phyloP scores from a whole-genome alignment of 2,329 filamentous ascomycete species.

The Parastagonospora nodorum region DNA sequence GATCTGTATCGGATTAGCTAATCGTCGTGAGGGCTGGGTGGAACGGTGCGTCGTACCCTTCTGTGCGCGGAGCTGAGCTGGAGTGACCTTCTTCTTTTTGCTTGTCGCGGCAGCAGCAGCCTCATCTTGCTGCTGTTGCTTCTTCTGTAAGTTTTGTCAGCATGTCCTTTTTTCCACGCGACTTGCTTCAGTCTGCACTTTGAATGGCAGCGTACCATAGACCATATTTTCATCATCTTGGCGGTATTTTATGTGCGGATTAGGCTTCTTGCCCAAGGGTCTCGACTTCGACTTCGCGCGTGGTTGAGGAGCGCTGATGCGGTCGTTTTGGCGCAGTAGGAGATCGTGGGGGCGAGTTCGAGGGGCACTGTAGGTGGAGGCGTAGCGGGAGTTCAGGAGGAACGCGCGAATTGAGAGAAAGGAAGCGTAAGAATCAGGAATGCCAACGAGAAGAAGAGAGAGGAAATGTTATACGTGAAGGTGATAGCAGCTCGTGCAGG shows the following conservation, averaged over 20 bases:
- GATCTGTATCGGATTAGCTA: constrained; percentile 59
- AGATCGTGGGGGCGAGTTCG: constrained; percentile 20
- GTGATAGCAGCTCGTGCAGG: constrained; percentile 4
- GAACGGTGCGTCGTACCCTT: constrained; percentile 68
- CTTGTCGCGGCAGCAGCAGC: constrained; percentile 77
- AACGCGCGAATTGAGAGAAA: constrained; percentile 1
- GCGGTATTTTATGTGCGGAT: constrained; percentile 27
- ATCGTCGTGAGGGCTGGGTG: not conserved
- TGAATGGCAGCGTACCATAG: constrained; percentile 70
- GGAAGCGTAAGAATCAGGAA: constrained; percentile 14
- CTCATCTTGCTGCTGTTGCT: constrained; percentile 89
- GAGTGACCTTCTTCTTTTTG: constrained; percentile 99
- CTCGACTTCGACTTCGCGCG: constrained; percentile 21
- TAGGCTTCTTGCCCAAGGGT: constrained; percentile 5
- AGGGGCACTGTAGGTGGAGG: constrained; percentile 6
- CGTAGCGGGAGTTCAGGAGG: not conserved
- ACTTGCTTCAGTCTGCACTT: not conserved
- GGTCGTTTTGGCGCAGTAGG: constrained; percentile 11
- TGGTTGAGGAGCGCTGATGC: constrained; percentile 8
- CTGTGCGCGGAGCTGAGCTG: constrained; percentile 91
- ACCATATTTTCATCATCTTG: constrained; percentile 99
- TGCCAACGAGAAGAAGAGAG: constrained; percentile 14
- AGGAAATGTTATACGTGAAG: constrained; percentile 9
- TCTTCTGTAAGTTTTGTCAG: constrained; percentile 67
- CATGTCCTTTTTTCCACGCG: not conserved